Base-by-base conservation (phyloP, 306 rosid species). In the Sechiopsis laciniata region DNA sequence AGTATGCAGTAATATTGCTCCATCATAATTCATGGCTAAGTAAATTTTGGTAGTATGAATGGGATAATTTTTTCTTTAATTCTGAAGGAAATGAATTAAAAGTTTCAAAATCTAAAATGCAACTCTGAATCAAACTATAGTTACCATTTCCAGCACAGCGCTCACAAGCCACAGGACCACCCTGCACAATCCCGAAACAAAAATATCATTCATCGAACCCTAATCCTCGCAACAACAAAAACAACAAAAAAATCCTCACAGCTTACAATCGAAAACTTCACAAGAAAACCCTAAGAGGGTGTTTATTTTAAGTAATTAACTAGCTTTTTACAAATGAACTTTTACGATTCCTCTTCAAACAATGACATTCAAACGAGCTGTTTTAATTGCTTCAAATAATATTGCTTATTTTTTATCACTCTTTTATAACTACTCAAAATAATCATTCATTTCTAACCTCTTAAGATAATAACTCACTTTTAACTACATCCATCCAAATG, bases 121-220 rank as follows among this genome's bases (percentile, higher is more conserved):
- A 50, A 10, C 24, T 32, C 20, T 3, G 53, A 26, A 82, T 55
- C 14, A 3, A 55, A 62, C 22, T 8, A 35, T 19, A 74, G 46
- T 84, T 84, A 92, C 97, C 97, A 54, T 92, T 92, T 74, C 97
- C 97, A 50, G 81, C 97, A 74, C 97, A 92, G n/a, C 92, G 91
- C 74, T 83, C 96, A 80, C 97, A 92, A 74, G 97, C 87, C 79
- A 90, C 88, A 15, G 97, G 97, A 82, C 87, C 97, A 10, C 97
- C 97, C 97, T 92, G 89, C 85, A 78, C 29, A 57, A 80, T 46
- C 16, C 82, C 76, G 64, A 54, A 26, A 16, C 50, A 29, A 56
- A 55, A 32, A 10, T 1, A 0, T 29, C n/a, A 32, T 71, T 24
- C 55, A 29, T 46, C 2, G 26, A 59, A 79, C 16, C n/a, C 21